Percentiles rank a stretch among this genome's conserved stretches.
Evolutionary conservation across 768 basidiomycete genomes (phyloP).

Genomic region (Serendipita sp.): DNA sequence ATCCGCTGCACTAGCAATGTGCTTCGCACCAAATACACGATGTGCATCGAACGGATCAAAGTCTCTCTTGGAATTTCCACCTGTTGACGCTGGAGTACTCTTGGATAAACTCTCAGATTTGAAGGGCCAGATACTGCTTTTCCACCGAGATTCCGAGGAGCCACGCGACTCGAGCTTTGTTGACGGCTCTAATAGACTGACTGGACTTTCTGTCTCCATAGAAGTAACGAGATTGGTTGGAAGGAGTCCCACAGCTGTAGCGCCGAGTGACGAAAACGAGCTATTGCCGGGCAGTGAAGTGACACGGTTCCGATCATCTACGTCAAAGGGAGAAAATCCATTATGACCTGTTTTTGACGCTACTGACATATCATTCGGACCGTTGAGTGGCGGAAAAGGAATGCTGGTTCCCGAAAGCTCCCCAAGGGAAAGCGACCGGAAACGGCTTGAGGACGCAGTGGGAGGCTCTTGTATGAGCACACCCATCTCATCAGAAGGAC

Average conservation of each 20-base stretch:
- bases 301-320: constrained; percentile 19
- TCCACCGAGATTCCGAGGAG: not conserved
- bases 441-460: not conserved
- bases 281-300: not conserved
- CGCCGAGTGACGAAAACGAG: constrained; percentile 3
- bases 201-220: constrained; percentile 4
- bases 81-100: not conserved
- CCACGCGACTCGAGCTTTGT: not conserved
- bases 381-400: not conserved
- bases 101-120: not conserved
- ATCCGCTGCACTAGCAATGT: not conserved
- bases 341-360: constrained; percentile 7
- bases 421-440: constrained; percentile 8
- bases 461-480: not conserved
- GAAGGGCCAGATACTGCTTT: not conserved
- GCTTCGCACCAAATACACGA: not conserved
- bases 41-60: constrained; percentile 3
- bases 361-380: not conserved
- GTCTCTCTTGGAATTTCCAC: not conserved
- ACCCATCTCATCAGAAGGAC: not conserved
- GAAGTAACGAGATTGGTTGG: constrained; percentile 7
- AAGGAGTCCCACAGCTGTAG: not conserved
- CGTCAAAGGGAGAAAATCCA: constrained; percentile 41
- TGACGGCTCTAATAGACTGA: not conserved
- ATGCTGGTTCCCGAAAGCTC: not conserved